Evolutionary conservation across 2,329 filamentous ascomycete species (phyloP), one percentile per base, ranked within the genome.

Genomic region (Talaromyces sp.): DNA sequence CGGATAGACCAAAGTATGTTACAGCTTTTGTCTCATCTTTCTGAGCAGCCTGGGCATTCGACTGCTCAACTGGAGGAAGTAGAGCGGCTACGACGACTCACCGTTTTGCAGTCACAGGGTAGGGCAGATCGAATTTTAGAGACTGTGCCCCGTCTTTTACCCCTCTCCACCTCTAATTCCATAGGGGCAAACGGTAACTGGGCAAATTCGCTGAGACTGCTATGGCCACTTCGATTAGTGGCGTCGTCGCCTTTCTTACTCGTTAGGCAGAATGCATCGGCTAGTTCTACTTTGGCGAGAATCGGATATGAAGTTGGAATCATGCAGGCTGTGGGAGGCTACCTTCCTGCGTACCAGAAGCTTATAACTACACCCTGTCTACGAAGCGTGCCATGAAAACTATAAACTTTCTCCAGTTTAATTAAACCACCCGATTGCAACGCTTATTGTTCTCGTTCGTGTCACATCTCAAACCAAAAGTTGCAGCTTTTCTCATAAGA

Each of bases 281-380:
- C 55, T 6, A 57, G 40, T 31, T 57, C 36, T 6, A 14, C 3
- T 33, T 47, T 57, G 27, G 16, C 28, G 36, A 57, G 42, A 31
- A n/a, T 57, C n/a, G 55, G 31, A 14, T 57, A 57, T 33, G 55
- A 57, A 30, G 55, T 57, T 16, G 55, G 55, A 44, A 57, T 57
- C 36, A 57, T 44, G 55, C 55, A 57, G 16, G 55, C 55, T 12
- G 55, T 57, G 5, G 55, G 55, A 3, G 40, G 27, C 5, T 57
- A 57, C 14, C 42, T 44, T 31, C 23, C 28, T n/a, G 50, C 50
- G 2, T 52, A 52, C 30, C 12, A 28, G 27, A 16, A 52, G 23
- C 28, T 28, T 28, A 52, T 52, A 52, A 52, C 1, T 52, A 14
- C 14, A 5, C 5, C 10, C 28, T 16, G 18, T 47, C 2, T 47